Evolutionary conservation across 345 rosid species (phyloP).

Genomic region (Anacardium occidentale): DNA sequence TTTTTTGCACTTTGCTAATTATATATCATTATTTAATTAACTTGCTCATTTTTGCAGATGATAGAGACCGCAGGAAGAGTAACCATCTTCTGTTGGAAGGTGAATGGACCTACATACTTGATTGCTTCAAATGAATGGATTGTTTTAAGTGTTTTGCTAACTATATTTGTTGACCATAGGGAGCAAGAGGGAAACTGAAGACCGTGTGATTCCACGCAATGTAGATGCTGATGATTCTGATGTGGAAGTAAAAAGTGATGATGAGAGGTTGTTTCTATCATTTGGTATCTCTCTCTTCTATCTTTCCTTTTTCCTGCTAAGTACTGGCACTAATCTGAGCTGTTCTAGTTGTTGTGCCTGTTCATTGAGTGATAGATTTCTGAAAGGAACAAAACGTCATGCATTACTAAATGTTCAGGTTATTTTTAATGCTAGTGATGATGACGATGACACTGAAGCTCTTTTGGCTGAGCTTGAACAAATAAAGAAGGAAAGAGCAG

Average conservation of each 20-base stretch:
- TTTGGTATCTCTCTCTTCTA: neutral
- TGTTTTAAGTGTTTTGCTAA: constrained; percentile 25
- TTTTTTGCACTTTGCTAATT: no score
- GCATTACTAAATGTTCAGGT: no score
- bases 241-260: constrained; percentile 61
- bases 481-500: constrained; percentile 91
- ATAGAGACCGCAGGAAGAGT: constrained; percentile 80
- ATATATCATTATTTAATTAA: neutral
- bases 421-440: constrained; percentile 32
- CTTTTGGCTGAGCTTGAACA: constrained; percentile 93
- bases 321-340: neutral
- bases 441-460: constrained; percentile 87
- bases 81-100: constrained; percentile 83
- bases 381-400: neutral
- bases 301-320: neutral
- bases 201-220: constrained; percentile 74
- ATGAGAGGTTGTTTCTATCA: constrained; percentile 54
- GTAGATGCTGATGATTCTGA: constrained; percentile 99
- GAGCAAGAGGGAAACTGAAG: constrained; percentile 74
- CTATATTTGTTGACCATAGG: constrained; percentile 37
- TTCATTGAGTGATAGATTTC: neutral
- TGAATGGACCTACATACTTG: constrained; percentile 14
- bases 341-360: neutral
- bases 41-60: constrained; percentile 49
- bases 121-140: neutral